phyloP scores from a whole-genome alignment of 495 filamentous ascomycete species.

The Lichenothelia convexa region DNA sequence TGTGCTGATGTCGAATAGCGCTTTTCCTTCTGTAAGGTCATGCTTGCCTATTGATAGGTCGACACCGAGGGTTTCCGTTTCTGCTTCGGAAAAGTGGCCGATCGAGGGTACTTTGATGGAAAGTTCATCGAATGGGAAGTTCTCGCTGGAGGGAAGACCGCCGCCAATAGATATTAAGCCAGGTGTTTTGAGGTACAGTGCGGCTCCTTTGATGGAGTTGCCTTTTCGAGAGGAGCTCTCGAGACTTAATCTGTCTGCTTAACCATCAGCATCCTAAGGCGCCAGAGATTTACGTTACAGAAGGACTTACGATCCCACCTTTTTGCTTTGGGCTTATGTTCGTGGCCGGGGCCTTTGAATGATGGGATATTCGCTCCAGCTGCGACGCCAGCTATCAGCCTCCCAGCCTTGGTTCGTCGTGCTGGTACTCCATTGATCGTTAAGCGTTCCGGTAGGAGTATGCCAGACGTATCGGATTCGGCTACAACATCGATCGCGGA shows the following conservation, averaged over 20 bases:
- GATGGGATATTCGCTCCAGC: slow-evolving; percentile 59
- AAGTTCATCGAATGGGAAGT: slow-evolving; percentile 68
- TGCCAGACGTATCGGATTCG: slow-evolving; percentile 13
- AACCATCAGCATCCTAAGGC: slow-evolving; percentile 11
- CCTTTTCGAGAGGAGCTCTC: slow-evolving; percentile 27
- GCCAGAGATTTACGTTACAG: neutral
- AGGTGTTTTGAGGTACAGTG: slow-evolving; percentile 51
- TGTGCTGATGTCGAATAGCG: slow-evolving; percentile 58
- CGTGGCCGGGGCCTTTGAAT: slow-evolving; percentile 55
- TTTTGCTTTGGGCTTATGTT: slow-evolving; percentile 60
- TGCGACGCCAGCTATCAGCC: slow-evolving; percentile 56
- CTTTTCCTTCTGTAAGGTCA: slow-evolving; percentile 48
- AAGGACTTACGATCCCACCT: slow-evolving; percentile 61
- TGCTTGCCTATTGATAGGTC: slow-evolving; percentile 58
- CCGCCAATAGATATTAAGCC: slow-evolving; percentile 77
- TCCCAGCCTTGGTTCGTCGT: slow-evolving; percentile 47
- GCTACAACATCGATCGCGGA: slow-evolving; percentile 10
- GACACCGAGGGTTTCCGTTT: slow-evolving; percentile 20
- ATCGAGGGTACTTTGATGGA: slow-evolving; percentile 46
- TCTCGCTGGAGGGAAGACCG: slow-evolving; percentile 69
- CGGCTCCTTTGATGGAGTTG: slow-evolving; percentile 51
- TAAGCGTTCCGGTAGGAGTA: slow-evolving; percentile 37
- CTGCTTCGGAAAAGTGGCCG: slow-evolving; percentile 46
- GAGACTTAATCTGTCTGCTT: slow-evolving; percentile 32
- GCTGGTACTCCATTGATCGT: slow-evolving; percentile 51